Evolutionary conservation across 2,329 filamentous ascomycete genomes (phyloP).

Genomic region (Hysterium pulicare): DNA sequence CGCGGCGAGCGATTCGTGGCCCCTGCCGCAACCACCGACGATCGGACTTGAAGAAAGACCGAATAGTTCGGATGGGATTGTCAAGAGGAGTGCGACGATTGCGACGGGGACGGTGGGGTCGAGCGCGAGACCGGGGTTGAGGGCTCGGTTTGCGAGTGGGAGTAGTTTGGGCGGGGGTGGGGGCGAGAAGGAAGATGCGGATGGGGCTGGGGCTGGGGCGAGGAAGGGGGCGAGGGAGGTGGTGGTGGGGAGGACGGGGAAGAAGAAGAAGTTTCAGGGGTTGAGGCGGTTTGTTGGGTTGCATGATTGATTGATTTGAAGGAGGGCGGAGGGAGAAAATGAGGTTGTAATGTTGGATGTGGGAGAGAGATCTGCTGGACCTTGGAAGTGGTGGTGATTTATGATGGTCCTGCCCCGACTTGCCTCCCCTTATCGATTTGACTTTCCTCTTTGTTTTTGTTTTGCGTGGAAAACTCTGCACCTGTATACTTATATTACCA

Average conservation of each 20-base stretch:
- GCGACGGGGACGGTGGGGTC: conserved; percentile 17
- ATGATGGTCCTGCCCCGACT: too few species aligned
- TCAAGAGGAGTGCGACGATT: conserved; percentile 8
- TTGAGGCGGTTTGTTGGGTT: conserved; percentile 65
- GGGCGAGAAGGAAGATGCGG: conserved; percentile 25
- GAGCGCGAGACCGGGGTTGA: conserved; percentile 8
- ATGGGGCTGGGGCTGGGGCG: conserved; percentile 16
- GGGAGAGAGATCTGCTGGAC: too few species aligned
- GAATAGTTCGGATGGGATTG: conserved; percentile 31
- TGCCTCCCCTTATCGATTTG: too few species aligned
- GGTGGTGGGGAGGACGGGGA: conserved; percentile 35
- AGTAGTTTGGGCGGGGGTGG: conserved; percentile 15
- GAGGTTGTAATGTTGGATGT: neutral
- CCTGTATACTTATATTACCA: too few species aligned
- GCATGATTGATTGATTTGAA: conserved; percentile 43
- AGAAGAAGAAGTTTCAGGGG: conserved; percentile 65
- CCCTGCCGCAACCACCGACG: conserved; percentile 40
- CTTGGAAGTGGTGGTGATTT: too few species aligned
- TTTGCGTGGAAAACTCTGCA: too few species aligned
- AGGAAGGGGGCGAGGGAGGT: conserved; percentile 22
- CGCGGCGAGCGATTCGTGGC: conserved; percentile 47
- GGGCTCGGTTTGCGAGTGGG: conserved; percentile 24
- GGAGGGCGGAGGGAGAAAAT: neutral
- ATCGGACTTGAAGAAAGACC: conserved; percentile 20
- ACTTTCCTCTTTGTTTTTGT: too few species aligned